These are phyloP conservation scores for Fusarium circinatum DNA, from an alignment of 2,329 filamentous ascomycete species.

Conservation along the genomic window DNA sequence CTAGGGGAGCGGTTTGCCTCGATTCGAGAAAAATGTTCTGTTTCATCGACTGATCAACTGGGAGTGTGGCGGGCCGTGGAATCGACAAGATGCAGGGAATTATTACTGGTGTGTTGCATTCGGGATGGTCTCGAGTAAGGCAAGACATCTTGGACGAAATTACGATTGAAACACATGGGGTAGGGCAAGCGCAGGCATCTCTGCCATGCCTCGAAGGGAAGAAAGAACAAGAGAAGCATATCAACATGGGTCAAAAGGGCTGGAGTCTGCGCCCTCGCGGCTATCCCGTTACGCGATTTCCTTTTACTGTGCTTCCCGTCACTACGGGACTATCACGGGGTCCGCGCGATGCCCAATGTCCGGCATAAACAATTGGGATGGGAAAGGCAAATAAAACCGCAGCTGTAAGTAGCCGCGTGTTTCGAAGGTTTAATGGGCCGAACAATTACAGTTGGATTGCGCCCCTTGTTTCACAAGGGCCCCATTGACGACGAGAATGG, in stretches of 20 bases:
- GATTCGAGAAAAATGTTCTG: conserved; percentile 5
- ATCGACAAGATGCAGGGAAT: conserved; percentile 15
- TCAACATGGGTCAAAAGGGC: conserved; percentile 18
- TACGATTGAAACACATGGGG: conserved; percentile 4
- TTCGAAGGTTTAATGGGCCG: conserved; percentile 35
- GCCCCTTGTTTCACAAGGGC: conserved; percentile 39
- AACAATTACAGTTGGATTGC: conserved; percentile 33
- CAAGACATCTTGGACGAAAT: conserved; percentile 21
- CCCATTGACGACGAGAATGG: conserved; percentile 29
- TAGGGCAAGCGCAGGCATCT: conserved; percentile 6
- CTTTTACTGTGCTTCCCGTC: conserved; percentile 22
- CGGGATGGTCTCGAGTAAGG: conserved; percentile 16
- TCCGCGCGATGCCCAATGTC: conserved; percentile 17
- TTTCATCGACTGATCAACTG: conserved; percentile 15
- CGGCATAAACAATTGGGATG: conserved; percentile 23
- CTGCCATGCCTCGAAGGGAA: not conserved
- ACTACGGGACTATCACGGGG: conserved; percentile 14
- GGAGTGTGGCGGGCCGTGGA: conserved; percentile 21
- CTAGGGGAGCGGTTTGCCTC: conserved; percentile 4
- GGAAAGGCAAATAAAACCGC: conserved; percentile 23
- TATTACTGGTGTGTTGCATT: conserved; percentile 23
- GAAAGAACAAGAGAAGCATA: not conserved
- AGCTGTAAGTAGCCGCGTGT: conserved; percentile 38
- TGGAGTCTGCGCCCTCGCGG: conserved; percentile 32
- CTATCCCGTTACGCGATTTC: conserved; percentile 25